A percentile compares a stretch with the other conserved stretches of the same genome.
These are phyloP conservation scores for Gastrolobium villosum DNA, from an alignment of 306 rosid species.

Conservation along the genomic window DNA sequence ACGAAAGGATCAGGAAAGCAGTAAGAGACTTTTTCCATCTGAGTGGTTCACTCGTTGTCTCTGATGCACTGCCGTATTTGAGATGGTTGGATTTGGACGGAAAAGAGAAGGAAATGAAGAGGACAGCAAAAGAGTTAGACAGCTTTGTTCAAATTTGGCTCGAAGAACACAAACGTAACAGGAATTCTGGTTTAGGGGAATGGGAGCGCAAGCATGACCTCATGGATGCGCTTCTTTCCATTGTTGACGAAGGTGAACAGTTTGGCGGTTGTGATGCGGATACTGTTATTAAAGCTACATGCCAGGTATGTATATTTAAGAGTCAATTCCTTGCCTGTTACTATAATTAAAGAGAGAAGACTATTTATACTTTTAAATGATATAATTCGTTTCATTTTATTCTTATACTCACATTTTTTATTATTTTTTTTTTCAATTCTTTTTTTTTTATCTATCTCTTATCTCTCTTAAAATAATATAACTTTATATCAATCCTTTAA, in stretches of 20 bases:
- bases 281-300: constrained; percentile 45
- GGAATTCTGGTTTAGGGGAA: not conserved
- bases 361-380: no score
- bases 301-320: constrained; percentile 14
- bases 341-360: no score
- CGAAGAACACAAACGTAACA: constrained; percentile 47
- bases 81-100: constrained; percentile 67
- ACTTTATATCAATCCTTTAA: no score
- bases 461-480: no score
- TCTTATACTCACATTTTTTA: no score
- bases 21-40: constrained; percentile 21
- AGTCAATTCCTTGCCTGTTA: no score
- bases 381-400: no score
- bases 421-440: no score
- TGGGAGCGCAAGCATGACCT: constrained; percentile 6
- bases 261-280: constrained; percentile 25
- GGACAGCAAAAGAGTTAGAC: constrained; percentile 44
- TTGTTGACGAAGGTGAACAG: not conserved
- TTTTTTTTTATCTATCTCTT: no score
- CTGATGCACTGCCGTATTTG: constrained; percentile 49
- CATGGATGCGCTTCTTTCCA: constrained; percentile 50
- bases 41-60: constrained; percentile 1
- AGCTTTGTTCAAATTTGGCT: constrained; percentile 20
- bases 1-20: constrained; percentile 14
- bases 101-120: constrained; percentile 49